phyloP scores from a whole-genome alignment of 208 protist species.

The Leishmania tropica region DNA sequence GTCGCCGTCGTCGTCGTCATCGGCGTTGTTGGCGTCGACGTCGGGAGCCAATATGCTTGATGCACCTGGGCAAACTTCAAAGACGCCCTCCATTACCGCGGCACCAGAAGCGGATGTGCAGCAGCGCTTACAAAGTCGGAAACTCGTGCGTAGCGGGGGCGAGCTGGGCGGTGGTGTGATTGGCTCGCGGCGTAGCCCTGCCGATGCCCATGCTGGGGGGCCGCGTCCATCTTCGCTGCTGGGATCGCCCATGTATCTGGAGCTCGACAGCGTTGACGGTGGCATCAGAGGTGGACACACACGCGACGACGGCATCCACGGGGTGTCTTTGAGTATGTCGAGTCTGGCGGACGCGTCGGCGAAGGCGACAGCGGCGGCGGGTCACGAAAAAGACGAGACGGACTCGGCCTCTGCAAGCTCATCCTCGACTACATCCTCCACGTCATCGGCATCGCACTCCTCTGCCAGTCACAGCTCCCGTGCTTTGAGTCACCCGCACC shows the following conservation, averaged over 20 bases:
- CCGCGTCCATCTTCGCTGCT: background rate
- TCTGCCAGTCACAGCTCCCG: background rate
- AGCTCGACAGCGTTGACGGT: background rate
- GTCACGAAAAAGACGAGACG: background rate
- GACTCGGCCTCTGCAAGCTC: background rate
- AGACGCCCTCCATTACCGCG: background rate
- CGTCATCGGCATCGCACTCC: background rate
- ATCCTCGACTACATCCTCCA: background rate
- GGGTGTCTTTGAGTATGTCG: background rate
- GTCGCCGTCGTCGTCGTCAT: background rate
- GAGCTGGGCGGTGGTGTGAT: background rate
- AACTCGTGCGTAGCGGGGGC: background rate
- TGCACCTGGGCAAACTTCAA: background rate
- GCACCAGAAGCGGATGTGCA: background rate
- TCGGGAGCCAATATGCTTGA: conserved; percentile 13
- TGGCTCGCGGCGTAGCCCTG: background rate
- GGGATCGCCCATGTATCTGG: background rate
- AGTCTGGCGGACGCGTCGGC: background rate
- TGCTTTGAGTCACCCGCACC: background rate
- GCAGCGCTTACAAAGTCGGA: background rate
- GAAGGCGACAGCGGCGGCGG: background rate
- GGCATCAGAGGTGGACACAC: background rate
- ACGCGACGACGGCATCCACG: background rate
- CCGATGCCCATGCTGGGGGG: background rate
- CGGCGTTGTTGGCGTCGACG: background rate